phyloP scores from a whole-genome alignment of 2,329 filamentous ascomycete species.

The Calonectria pseudoturangicola region DNA sequence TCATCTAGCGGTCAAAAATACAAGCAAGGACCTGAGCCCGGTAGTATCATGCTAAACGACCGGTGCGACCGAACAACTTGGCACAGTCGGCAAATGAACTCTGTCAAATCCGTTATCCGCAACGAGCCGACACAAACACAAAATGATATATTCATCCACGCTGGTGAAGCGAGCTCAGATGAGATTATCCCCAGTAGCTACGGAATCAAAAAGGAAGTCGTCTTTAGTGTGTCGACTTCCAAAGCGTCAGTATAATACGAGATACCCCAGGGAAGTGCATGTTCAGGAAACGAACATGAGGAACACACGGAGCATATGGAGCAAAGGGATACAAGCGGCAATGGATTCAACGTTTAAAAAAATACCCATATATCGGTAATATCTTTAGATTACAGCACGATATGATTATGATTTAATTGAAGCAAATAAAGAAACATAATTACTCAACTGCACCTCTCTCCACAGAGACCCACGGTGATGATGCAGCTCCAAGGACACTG shows the following conservation, averaged over 20 bases:
- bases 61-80: conserved; percentile 40
- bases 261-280: not conserved
- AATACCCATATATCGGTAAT: conserved; percentile 33
- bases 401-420: conserved; percentile 25
- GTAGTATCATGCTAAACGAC: conserved; percentile 52
- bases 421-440: not conserved
- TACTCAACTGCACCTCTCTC: not conserved
- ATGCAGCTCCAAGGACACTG: not conserved
- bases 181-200: conserved; percentile 43
- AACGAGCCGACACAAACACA: conserved; percentile 2
- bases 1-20: conserved; percentile 51
- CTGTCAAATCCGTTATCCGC: conserved; percentile 33
- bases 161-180: conserved; percentile 47
- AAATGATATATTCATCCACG: conserved; percentile 44
- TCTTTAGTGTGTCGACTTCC: conserved; percentile 45
- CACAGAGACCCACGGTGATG: not conserved
- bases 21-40: conserved; percentile 43
- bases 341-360: conserved; percentile 1
- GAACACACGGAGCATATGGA: conserved; percentile 12
- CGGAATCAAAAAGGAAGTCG: conserved; percentile 47
- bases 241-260: conserved; percentile 17
- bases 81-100: conserved; percentile 44
- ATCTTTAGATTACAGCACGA: conserved; percentile 17
- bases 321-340: conserved; percentile 4
- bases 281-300: not conserved